These are phyloP conservation scores for Skeletonema menzelii DNA, from an alignment of 108 stramenopile genomes.

Conservation along the genomic window DNA sequence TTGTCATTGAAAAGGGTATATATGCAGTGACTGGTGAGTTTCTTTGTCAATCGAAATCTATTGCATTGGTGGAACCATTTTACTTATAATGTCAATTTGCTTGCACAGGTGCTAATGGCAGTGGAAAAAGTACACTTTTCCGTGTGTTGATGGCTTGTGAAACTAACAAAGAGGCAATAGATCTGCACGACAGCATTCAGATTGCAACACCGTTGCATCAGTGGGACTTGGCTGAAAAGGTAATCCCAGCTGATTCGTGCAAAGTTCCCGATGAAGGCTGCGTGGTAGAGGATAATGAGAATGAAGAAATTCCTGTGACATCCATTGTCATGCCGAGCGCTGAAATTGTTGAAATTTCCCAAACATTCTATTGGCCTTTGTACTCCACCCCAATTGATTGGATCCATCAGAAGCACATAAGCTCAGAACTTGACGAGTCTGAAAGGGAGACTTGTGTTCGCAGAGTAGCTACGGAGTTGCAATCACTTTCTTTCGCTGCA, in stretches of 20 bases:
- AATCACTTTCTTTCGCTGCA: conserved; percentile 72
- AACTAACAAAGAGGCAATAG: conserved; percentile 72
- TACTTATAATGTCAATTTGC: neutral
- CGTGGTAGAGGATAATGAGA: conserved; percentile 39
- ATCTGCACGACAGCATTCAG: conserved; percentile 72
- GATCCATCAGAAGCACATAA: conserved; percentile 71
- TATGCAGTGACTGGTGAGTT: conserved; percentile 77
- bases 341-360: conserved; percentile 83
- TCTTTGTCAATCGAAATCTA: conserved; percentile 18
- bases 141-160: conserved; percentile 81
- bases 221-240: conserved; percentile 50
- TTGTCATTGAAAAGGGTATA: conserved; percentile 76
- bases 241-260: conserved; percentile 50
- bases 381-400: conserved; percentile 85
- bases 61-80: conserved; percentile 1
- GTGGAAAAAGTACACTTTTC: conserved; percentile 76
- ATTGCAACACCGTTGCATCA: conserved; percentile 60
- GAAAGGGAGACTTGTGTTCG: conserved; percentile 35
- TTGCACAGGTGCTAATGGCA: conserved; percentile 37
- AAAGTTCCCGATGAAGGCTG: conserved; percentile 47
- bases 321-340: conserved; percentile 84
- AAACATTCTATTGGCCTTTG: conserved; percentile 87
- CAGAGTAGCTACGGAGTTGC: conserved; percentile 62
- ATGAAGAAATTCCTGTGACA: conserved; percentile 48
- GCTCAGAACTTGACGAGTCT: conserved; percentile 33